Evolutionary conservation across 2,329 filamentous ascomycete genomes (phyloP).

Genomic region (Alternaria alternata): DNA sequence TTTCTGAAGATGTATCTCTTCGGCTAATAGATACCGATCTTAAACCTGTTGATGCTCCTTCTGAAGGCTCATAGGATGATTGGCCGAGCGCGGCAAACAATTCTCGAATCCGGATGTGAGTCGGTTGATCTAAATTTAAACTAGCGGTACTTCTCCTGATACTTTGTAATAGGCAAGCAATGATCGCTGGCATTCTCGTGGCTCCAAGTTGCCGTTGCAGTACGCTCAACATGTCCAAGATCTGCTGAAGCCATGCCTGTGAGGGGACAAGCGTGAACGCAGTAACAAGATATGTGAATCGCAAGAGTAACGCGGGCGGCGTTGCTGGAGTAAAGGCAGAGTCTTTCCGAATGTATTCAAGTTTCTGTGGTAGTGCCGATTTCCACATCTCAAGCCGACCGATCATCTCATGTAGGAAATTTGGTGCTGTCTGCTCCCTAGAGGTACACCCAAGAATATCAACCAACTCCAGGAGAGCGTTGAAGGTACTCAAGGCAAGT

Average conservation of each 20-base stretch:
- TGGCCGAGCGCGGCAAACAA: slow-evolving; percentile 21
- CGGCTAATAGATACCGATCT: slow-evolving; percentile 1
- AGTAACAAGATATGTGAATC: slow-evolving; percentile 36
- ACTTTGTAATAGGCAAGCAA: slow-evolving; percentile 32
- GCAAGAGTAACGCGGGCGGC: slow-evolving; percentile 39
- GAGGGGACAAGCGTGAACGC: slow-evolving; percentile 32
- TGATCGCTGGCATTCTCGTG: slow-evolving; percentile 34
- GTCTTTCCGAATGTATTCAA: slow-evolving; percentile 35
- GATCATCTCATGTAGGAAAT: slow-evolving; percentile 47
- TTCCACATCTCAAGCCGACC: slow-evolving; percentile 52
- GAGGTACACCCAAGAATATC: slow-evolving; percentile 30
- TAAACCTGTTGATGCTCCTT: background rate
- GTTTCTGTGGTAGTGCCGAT: slow-evolving; percentile 31
- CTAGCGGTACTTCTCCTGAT: slow-evolving; percentile 21
- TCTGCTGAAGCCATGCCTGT: slow-evolving; percentile 26
- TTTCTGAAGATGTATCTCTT: slow-evolving; percentile 3
- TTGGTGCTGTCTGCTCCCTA: slow-evolving; percentile 25
- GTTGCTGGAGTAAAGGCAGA: slow-evolving; percentile 25
- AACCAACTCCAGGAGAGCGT: slow-evolving; percentile 54
- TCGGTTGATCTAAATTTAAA: slow-evolving; percentile 19
- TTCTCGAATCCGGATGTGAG: slow-evolving; percentile 22
- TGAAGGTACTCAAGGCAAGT: slow-evolving; percentile 62
- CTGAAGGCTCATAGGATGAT: slow-evolving; percentile 7
- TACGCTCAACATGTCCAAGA: slow-evolving; percentile 15
- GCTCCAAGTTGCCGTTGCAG: slow-evolving; percentile 33